These are phyloP conservation scores for Colletotrichum sp. DNA, from an alignment of 2,329 filamentous ascomycete genomes.

Conservation along the genomic window DNA sequence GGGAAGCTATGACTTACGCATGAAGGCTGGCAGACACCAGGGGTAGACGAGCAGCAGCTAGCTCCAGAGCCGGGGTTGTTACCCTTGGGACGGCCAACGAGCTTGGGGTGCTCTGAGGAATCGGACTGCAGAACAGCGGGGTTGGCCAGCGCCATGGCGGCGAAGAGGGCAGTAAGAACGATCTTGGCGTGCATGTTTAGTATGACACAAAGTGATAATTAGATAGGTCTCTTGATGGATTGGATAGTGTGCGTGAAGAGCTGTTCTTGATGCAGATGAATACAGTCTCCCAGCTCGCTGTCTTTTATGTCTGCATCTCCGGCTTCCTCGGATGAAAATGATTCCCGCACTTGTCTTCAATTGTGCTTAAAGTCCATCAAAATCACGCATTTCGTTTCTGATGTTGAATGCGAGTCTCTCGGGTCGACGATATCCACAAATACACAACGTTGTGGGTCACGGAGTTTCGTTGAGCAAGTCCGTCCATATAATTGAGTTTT, in stretches of 20 bases:
- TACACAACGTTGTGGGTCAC: neutral
- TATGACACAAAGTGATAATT: neutral
- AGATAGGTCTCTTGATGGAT: accelerated
- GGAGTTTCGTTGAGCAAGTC: accelerated
- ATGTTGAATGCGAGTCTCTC: neutral
- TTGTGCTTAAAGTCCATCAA: neutral
- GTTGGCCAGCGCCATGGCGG: neutral
- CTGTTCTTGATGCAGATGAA: too few relatives aligned
- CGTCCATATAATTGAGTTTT: neutral
- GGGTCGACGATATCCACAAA: neutral
- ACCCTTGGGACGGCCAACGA: neutral
- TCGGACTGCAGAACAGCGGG: neutral
- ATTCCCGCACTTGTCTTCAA: neutral
- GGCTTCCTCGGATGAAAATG: neutral
- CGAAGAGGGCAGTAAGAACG: neutral
- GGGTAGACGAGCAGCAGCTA: neutral
- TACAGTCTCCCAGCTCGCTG: neutral
- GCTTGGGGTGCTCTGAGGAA: neutral
- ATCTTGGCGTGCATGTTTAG: neutral
- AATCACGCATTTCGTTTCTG: neutral
- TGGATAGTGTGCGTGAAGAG: too few relatives aligned
- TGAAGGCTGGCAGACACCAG: neutral
- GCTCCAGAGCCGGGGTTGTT: neutral
- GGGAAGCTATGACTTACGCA: neutral
- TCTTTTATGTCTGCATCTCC: neutral